phyloP scores from a whole-genome alignment of 345 rosid species.

The Alliaria petiolata region DNA sequence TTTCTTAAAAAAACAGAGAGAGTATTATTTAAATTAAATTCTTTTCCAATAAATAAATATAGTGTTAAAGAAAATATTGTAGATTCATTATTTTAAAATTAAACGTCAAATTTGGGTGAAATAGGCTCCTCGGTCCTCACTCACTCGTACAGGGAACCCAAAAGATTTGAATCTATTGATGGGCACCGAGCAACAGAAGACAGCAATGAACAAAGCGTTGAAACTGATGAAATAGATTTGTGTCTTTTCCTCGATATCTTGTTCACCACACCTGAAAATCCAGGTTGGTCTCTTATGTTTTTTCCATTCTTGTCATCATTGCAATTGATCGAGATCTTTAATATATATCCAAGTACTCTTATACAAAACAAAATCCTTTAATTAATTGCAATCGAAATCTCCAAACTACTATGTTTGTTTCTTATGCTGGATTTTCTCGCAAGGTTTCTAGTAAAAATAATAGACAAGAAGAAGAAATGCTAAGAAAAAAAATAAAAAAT shows the following conservation, averaged over 20 bases:
- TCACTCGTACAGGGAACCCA: conserved; percentile 11
- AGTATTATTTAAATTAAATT: too few species aligned
- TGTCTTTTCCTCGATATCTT: conserved; percentile 40
- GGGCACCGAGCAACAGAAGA: conserved; percentile 33
- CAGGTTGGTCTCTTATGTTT: conserved; percentile 33
- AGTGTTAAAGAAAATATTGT: background rate
- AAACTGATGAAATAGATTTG: conserved; percentile 35
- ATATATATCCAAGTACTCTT: conserved; percentile 12
- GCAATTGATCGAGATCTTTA: conserved; percentile 5
- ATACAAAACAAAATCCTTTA: conserved; percentile 8
- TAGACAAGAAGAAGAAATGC: too few species aligned
- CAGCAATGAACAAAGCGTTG: conserved; percentile 33
- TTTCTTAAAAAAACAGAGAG: too few species aligned
- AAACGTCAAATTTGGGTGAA: background rate
- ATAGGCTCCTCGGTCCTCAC: conserved; percentile 18
- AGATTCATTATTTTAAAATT: background rate
- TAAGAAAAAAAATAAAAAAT: background rate
- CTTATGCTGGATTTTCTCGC: conserved; percentile 4
- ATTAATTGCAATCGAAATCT: conserved; percentile 18
- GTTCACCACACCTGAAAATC: conserved; percentile 33
- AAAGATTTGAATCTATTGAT: conserved; percentile 27
- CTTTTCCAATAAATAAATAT: background rate
- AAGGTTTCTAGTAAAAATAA: conserved; percentile 38
- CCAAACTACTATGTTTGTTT: background rate
- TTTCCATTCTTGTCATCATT: conserved; percentile 25